phyloP scores from a whole-genome alignment of 768 basidiomycete genomes.

The Pisolithus sp. region DNA sequence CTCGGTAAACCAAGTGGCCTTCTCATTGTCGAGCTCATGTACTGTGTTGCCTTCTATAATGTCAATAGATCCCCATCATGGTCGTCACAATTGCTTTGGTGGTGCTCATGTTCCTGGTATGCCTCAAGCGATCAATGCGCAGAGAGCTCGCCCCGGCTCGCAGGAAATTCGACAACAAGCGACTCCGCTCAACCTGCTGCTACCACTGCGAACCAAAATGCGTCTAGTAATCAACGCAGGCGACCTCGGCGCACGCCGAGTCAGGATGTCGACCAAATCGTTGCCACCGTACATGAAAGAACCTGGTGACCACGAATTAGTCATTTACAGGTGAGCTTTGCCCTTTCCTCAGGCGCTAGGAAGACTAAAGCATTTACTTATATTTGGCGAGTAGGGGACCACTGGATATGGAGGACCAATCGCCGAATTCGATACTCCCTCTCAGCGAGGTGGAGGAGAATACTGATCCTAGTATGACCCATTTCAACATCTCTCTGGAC shows the following conservation, averaged over 20 bases:
- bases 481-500: constrained; percentile 16
- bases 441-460: constrained; percentile 19
- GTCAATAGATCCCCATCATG: constrained; percentile 23
- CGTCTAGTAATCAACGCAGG: constrained; percentile 24
- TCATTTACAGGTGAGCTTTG: constrained; percentile 45
- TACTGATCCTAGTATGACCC: constrained; percentile 3
- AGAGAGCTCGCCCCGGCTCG: background rate
- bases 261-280: constrained; percentile 71
- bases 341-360: background rate
- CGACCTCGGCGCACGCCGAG: constrained; percentile 61
- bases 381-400: constrained; percentile 18
- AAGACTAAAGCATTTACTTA: background rate
- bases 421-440: constrained; percentile 9
- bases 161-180: background rate
- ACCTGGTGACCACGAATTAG: constrained; percentile 76
- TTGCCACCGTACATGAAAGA: constrained; percentile 80
- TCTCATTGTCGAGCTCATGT: background rate
- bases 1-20: background rate
- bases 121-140: constrained; percentile 15
- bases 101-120: constrained; percentile 15
- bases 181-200: background rate
- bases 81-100: constrained; percentile 16
- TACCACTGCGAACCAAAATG: constrained; percentile 6
- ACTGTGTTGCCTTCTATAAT: background rate
- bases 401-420: constrained; percentile 17